Base-by-base conservation (phyloP, 1,139 yeast genomes). In the Pichia sp. region DNA sequence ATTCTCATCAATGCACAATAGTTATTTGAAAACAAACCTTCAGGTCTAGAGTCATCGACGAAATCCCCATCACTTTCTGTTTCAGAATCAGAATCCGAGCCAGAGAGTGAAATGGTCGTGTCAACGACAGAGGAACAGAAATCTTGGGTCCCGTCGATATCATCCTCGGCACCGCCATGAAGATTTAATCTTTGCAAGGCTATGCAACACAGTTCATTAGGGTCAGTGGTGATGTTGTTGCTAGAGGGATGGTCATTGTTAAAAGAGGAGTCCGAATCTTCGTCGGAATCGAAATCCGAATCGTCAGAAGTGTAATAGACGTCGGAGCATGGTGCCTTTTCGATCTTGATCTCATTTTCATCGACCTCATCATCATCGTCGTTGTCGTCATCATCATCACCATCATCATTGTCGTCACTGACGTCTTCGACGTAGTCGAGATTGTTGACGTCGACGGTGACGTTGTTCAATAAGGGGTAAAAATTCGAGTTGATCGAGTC, bases 181-280 rank as follows among this genome's bases (percentile, higher is more conserved):
- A 52, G 36, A 19, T 52, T 52, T 13, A 52, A 37, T 16, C 42
- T 44, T 19, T 52, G 50, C 22, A 52, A 23, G 1, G 52, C 52
- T 2, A 46, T n/a, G 21, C 49, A 52, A 18, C 49, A 49, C 3
- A 41, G n/a, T 36, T 46, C 39, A 19, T 19, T n/a, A 9, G 16
- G 46, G 51, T 74, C 75, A 58, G 71, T 65, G 31, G 48, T 54
- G 8, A 40, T 49, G 13, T 49, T 54, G 8, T 41, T 49, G 13
- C 48, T 55, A 31, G 49, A 48, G 34, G 53, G 58, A 28, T 42
- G 43, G 6, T 56, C 58, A 16, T 49, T 47, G 16, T 50, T 44
- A 36, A 45, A 52, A n/a, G 42, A 42, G n/a, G 25, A 30, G 19
- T 50, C 49, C 21, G 50, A 51, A 0, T 50, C 52, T 4, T 50